These are phyloP conservation scores for Vaucheria bursata DNA, from an alignment of 352 stramenopile species.

Conservation along the genomic window DNA sequence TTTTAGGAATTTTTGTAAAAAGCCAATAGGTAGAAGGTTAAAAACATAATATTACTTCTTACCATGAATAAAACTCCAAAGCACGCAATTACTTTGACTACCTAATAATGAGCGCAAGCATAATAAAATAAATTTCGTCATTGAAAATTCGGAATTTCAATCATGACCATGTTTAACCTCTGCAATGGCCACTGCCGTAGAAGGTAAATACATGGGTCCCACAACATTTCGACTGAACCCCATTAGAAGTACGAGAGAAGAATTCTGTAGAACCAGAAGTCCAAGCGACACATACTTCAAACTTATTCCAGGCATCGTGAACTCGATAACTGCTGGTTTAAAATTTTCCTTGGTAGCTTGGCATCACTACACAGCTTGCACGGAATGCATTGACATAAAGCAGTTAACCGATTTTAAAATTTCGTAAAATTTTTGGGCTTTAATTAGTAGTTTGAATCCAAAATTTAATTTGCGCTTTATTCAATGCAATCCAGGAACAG, in stretches of 20 bases:
- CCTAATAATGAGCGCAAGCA: conserved; percentile 31
- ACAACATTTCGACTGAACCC: conserved; percentile 47
- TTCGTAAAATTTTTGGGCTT: no score
- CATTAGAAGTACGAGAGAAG: conserved; percentile 55
- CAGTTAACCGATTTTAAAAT: no score
- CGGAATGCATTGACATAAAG: no score
- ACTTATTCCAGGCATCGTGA: no score
- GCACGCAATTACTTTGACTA: conserved; percentile 68
- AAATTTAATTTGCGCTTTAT: no score
- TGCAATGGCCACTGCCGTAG: conserved; percentile 75
- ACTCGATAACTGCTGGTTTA: no score
- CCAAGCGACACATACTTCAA: conserved; percentile 49
- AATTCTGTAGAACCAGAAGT: conserved; percentile 57
- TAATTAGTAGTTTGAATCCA: no score
- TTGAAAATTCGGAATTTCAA: neutral
- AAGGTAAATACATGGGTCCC: conserved; percentile 61
- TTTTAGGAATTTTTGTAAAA: no score
- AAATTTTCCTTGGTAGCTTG: no score
- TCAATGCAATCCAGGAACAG: no score
- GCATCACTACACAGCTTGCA: no score
- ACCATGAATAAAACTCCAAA: conserved; percentile 57
- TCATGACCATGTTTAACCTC: conserved; percentile 51
- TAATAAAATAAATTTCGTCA: neutral
- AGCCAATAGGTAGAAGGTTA: no score
- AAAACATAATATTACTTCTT: conserved; percentile 26